These are phyloP conservation scores for Saccharomycopsis hybrid DNA, from an alignment of 1,139 yeast species.

Conservation along the genomic window DNA sequence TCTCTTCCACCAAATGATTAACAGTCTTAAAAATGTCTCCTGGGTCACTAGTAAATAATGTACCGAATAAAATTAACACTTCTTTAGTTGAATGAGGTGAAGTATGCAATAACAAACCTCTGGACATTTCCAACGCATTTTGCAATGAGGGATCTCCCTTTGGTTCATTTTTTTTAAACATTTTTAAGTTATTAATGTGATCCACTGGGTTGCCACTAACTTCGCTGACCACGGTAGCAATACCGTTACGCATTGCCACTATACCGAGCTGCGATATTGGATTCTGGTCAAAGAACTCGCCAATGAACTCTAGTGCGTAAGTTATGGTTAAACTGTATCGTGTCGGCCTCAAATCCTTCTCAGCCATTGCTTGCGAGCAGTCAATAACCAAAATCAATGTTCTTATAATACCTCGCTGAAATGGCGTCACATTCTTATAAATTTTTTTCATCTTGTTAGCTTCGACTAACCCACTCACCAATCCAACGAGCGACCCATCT, in stretches of 20 bases:
- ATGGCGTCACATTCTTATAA: constrained; percentile 74
- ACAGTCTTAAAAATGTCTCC: constrained; percentile 91
- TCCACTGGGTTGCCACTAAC: constrained; percentile 92
- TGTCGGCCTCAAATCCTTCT: constrained; percentile 86
- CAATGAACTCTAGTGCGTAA: constrained; percentile 72
- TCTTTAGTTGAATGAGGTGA: constrained; percentile 82
- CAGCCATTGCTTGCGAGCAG: constrained; percentile 82
- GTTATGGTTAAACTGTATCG: constrained; percentile 67
- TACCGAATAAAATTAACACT: constrained; percentile 79
- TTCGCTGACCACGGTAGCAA: constrained; percentile 76
- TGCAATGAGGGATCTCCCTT: constrained; percentile 93
- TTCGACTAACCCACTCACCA: constrained; percentile 81
- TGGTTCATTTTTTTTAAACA: constrained; percentile 64
- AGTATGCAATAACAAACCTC: constrained; percentile 74
- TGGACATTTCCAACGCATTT: constrained; percentile 86
- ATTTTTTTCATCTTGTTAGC: constrained; percentile 68
- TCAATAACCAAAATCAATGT: constrained; percentile 79
- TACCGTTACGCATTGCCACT: constrained; percentile 83
- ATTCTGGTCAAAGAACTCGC: constrained; percentile 92
- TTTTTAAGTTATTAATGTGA: constrained; percentile 71
- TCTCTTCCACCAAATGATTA: constrained; percentile 61
- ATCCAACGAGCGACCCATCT: constrained; percentile 73
- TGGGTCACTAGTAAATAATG: constrained; percentile 87
- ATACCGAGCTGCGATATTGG: constrained; percentile 94
- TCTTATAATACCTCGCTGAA: constrained; percentile 92